Evolutionary conservation across 306 rosid genomes (phyloP), one percentile per base, ranked within the genome.

Genomic region (Vigna nakashimae): DNA sequence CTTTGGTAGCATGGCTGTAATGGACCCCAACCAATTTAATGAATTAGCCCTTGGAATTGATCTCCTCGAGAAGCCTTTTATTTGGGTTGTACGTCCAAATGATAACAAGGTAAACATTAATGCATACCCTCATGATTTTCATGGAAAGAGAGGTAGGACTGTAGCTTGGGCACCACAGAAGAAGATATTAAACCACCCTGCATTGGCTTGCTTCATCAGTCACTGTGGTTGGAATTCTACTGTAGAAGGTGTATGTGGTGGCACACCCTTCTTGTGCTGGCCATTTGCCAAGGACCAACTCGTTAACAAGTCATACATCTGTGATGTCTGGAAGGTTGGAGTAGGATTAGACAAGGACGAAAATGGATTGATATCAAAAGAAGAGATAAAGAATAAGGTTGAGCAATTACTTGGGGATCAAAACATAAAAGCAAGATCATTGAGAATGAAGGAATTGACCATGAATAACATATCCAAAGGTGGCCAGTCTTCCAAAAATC

Each of bases 201-300:
- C 89, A 1, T 38, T 83, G 15, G 80, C 89, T 59, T 89, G 89
- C n/a, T 89, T 89, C 36, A 12, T 89, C 15, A 82, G 85, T 53
- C 90, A 89, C 7, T 89, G 89, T 52, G 90, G 90, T 24, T 89
- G 90, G 92, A 89, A 86, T 48, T 89, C 90, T 20, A 78, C 78
- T 0, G 58, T 82, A 1, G 89, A 86, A 75, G 84, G 87, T 16
- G 34, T 85, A 0, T 60, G 20, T 22, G 16, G 56, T n/a, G 88
- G 83, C 17, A 52, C 55, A 6, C 81, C 85, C 8, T 85, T 85
- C 76, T 56, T 85, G 32, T 82, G 81, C 58, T 85, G 85, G 88
- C 81, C 88, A 32, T 81, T 77, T 55, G 53, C 40, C 2, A n/a
- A 17, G 14, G 83, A 85, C 57, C 88, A 85, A 53, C 75, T 77